Base-by-base conservation (phyloP, 495 filamentous ascomycete genomes). In the Platismatia glauca region DNA sequence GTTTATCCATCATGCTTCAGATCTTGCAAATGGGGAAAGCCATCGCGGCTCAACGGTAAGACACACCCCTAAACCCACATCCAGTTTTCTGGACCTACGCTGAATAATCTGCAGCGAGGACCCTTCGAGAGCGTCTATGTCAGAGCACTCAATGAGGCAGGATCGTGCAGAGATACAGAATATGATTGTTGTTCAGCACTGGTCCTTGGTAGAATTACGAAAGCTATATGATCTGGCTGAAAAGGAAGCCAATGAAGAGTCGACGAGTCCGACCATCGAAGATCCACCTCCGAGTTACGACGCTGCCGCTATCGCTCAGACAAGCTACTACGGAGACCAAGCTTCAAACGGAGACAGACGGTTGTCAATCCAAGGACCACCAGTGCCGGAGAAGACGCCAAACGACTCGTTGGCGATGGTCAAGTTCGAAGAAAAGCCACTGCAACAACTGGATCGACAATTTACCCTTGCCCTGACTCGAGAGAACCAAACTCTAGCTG, bases 161-260 rank as follows among this genome's bases (percentile, higher is more conserved):
- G 76, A 77, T 38, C 71, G 76, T 56, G 75, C 74, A 11, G 77
- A 79, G 48, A 71, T 72, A 16, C 75, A 79, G 63, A 79, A 77
- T 57, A 77, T 79, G 76, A 71, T 79, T 33, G 71, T 79, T n/a
- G 71, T 78, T 7, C 68, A 77, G 48, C 76, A 78, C 63, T 78
- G 74, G 73, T 73, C 76, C 16, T 63, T 72, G 34, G 75, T 73
- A 50, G 74, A 75, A 15, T 67, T 79, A 8, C 75, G 75, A 33
- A 70, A 70, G 11, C 65, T 79, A 27, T 78, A 75, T 68, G 69
- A 75, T 52, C 22, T 69, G 24, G 76, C 75, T 39, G 69, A 76
- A 53, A 69, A 75, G 33, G 77, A 78, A 59, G 70, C 66, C 29
- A 38, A 61, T 12, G 72, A 77, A 34, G 70, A 70, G 34, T 60